Conservation (phyloP, 2,329 filamentous ascomycete genomes). For the Emergomyces orientalis region DNA sequence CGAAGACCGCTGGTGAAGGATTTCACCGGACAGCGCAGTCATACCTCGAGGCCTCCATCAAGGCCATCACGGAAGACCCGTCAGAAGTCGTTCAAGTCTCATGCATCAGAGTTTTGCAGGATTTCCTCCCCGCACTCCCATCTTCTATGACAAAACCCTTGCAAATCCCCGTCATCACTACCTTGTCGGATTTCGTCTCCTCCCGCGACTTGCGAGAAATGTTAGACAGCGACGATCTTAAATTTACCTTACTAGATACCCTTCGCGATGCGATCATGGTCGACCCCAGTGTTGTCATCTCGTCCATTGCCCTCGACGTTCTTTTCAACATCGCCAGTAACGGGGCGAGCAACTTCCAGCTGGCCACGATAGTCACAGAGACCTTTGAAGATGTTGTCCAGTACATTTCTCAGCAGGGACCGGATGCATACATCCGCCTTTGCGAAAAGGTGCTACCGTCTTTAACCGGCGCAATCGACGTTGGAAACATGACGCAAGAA, state of each 20-base stretch:
- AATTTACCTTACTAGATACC: conserved; percentile 81
- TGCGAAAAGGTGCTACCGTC: conserved; percentile 82
- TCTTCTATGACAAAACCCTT: conserved; percentile 42
- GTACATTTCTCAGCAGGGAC: conserved; percentile 53
- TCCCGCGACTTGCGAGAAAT: conserved; percentile 73
- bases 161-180: conserved; percentile 53
- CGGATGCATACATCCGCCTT: conserved; percentile 63
- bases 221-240: conserved; percentile 80
- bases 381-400: conserved; percentile 81
- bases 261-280: conserved; percentile 73
- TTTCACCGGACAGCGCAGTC: conserved; percentile 36
- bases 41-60: conserved; percentile 53
- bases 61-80: conserved; percentile 63
- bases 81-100: conserved; percentile 87
- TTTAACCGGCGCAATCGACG: conserved; percentile 78
- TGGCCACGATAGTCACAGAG: conserved; percentile 78
- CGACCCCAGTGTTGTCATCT: conserved; percentile 64
- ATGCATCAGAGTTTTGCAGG: conserved; percentile 77
- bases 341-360: conserved; percentile 81
- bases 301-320: conserved; percentile 62
- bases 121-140: conserved; percentile 50
- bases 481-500: conserved; percentile 76
- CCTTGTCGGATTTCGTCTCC: conserved; percentile 63
- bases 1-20: conserved; percentile 54
- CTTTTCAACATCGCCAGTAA: conserved; percentile 84